Conservation (phyloP, 2,329 filamentous ascomycete species). For the Dothistroma pini region DNA sequence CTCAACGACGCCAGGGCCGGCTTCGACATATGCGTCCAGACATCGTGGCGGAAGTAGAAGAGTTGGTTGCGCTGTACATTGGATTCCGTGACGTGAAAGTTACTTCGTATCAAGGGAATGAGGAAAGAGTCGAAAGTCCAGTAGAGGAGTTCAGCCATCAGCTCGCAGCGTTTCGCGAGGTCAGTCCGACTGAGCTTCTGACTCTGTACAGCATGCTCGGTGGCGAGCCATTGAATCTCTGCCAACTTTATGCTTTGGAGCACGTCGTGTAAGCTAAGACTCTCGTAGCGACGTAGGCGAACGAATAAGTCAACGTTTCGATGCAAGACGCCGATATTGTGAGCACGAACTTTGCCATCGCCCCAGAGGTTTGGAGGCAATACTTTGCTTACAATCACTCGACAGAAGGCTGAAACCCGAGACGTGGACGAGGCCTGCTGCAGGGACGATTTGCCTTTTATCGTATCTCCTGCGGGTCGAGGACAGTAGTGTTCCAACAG, state of each 20-base stretch:
- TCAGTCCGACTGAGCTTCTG: constrained; percentile 68
- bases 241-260: constrained; percentile 63
- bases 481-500: constrained; percentile 81
- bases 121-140: constrained; percentile 90
- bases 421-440: constrained; percentile 64
- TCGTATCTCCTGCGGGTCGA: constrained; percentile 18
- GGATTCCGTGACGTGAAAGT: constrained; percentile 95
- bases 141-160: constrained; percentile 83
- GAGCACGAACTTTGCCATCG: constrained; percentile 44
- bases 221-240: constrained; percentile 62
- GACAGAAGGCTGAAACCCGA: constrained; percentile 82
- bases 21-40: constrained; percentile 75
- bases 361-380: constrained; percentile 78
- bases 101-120: constrained; percentile 78
- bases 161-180: constrained; percentile 67
- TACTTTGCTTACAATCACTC: constrained; percentile 66
- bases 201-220: constrained; percentile 43
- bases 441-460: constrained; percentile 45
- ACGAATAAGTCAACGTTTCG: constrained; percentile 74
- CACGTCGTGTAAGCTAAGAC: constrained; percentile 72
- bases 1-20: constrained; percentile 68
- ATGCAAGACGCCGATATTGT: constrained; percentile 63
- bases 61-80: constrained; percentile 72
- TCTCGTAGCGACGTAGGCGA: constrained; percentile 74
- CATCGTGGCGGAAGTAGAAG: constrained; percentile 92